Evolutionary conservation across 164 flowering plant species (phyloP).

Genomic region (Macadamia integrifolia): DNA sequence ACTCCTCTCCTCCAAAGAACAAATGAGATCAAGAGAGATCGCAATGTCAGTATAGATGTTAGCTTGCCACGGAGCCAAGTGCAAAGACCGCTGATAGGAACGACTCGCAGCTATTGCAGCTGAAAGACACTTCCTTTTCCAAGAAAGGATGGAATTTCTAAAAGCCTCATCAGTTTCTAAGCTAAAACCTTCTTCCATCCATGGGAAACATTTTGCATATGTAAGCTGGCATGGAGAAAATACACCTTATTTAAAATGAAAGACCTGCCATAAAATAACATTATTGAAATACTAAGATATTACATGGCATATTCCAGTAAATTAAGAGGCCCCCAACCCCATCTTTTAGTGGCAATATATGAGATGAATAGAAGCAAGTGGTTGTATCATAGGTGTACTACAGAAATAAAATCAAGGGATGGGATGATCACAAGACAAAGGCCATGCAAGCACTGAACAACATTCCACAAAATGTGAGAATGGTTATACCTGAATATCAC

Average conservation of each 20-base stretch:
- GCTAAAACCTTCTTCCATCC: conserved; percentile 40
- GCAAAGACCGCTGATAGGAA: conserved; percentile 86
- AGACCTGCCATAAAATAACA: neutral
- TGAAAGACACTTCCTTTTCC: conserved; percentile 48
- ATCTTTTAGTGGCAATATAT: neutral
- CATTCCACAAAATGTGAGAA: neutral
- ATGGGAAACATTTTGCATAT: conserved; percentile 77
- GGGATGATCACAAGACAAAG: neutral
- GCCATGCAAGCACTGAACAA: neutral
- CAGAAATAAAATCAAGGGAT: neutral
- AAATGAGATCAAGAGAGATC: conserved; percentile 49
- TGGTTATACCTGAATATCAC: conserved; percentile 58
- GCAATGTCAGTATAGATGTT: conserved; percentile 78
- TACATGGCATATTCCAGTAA: neutral
- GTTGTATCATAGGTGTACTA: neutral
- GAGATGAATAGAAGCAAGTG: neutral
- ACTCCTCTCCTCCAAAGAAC: conserved; percentile 29
- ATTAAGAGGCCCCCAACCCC: neutral
- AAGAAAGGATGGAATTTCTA: conserved; percentile 42
- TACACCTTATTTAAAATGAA: conserved; percentile 1
- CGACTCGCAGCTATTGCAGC: conserved; percentile 56
- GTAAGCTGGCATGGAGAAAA: conserved; percentile 41
- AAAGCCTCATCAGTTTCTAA: conserved; percentile 38
- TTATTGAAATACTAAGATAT: neutral
- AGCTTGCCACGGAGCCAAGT: conserved; percentile 90